Percentiles rank a stretch among this genome's conserved stretches.
phyloP scores from a whole-genome alignment of 2,329 filamentous ascomycete genomes.

The Pezicula radicicola region DNA sequence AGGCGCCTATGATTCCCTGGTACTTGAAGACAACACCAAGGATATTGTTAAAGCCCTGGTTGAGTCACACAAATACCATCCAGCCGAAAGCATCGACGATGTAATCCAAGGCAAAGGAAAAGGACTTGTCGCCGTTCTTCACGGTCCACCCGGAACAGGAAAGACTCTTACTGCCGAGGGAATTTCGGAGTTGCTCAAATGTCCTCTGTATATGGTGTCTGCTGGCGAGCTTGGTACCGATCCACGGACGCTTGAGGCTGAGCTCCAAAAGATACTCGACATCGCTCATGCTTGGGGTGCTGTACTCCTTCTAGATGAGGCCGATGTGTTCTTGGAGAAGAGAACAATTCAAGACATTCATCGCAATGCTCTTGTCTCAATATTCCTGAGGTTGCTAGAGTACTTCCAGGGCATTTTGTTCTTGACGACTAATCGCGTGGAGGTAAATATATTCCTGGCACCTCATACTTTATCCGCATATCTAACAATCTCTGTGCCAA shows the following conservation, averaged over 20 bases:
- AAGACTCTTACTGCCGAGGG: constrained; percentile 87
- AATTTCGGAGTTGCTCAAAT: constrained; percentile 78
- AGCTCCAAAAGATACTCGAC: constrained; percentile 81
- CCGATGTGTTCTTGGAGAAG: constrained; percentile 80
- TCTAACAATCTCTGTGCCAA: background rate
- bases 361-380: constrained; percentile 80
- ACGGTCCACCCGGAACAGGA: constrained; percentile 82
- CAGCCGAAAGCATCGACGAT: constrained; percentile 78
- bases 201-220: constrained; percentile 79
- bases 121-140: constrained; percentile 77
- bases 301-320: constrained; percentile 81
- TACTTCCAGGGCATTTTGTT: constrained; percentile 93
- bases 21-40: constrained; percentile 61
- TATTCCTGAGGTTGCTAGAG: constrained; percentile 82
- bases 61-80: constrained; percentile 79
- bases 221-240: constrained; percentile 82
- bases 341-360: constrained; percentile 80
- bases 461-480: background rate
- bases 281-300: constrained; percentile 86
- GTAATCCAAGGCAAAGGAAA: constrained; percentile 82
- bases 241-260: constrained; percentile 67
- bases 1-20: constrained; percentile 76
- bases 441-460: constrained; percentile 36
- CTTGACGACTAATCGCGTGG: constrained; percentile 83
- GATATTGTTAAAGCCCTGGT: constrained; percentile 77